Conservation (phyloP, 1,139 yeast genomes). For the Zygosaccharomyces pseudobailii region DNA sequence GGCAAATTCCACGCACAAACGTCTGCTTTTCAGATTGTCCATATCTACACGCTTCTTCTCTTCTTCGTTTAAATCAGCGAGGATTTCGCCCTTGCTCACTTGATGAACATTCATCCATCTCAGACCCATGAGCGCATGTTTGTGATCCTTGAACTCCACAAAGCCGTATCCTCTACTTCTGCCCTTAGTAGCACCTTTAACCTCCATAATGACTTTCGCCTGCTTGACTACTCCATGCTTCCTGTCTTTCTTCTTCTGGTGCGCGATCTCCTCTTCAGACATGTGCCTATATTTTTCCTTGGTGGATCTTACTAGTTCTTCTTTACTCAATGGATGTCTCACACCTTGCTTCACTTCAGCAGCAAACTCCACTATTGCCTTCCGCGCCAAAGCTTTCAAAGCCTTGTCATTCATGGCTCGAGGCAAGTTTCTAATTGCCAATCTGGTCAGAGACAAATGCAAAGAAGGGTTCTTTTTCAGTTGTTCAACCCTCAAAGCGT, state of each 20-base stretch:
- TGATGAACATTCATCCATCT: conserved; percentile 96
- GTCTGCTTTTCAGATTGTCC: conserved; percentile 58
- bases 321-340: conserved; percentile 85
- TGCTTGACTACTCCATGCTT: conserved; percentile 88
- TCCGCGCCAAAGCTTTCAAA: conserved; percentile 85
- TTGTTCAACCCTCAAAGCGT: conserved; percentile 81
- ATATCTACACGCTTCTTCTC: conserved; percentile 51
- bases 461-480: conserved; percentile 84
- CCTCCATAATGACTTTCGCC: conserved; percentile 88
- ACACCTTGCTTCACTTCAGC: conserved; percentile 70
- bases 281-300: conserved; percentile 52
- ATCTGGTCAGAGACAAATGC: conserved; percentile 86
- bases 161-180: conserved; percentile 97
- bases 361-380: conserved; percentile 95
- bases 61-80: conserved; percentile 68
- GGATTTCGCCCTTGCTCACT: conserved; percentile 64
- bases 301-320: conserved; percentile 77
- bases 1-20: conserved; percentile 91
- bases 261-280: conserved; percentile 44
- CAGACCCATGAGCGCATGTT: conserved; percentile 89
- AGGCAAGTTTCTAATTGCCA: conserved; percentile 91
- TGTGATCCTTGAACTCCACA: conserved; percentile 88
- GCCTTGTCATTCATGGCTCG: conserved; percentile 87
- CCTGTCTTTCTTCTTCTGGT: conserved; percentile 52
- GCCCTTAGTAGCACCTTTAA: conserved; percentile 79